A percentile compares a stretch with the other conserved stretches of the same genome.
These are phyloP conservation scores for Tricladium varicosporioides DNA, from an alignment of 2,329 filamentous ascomycete genomes.

Conservation along the genomic window DNA sequence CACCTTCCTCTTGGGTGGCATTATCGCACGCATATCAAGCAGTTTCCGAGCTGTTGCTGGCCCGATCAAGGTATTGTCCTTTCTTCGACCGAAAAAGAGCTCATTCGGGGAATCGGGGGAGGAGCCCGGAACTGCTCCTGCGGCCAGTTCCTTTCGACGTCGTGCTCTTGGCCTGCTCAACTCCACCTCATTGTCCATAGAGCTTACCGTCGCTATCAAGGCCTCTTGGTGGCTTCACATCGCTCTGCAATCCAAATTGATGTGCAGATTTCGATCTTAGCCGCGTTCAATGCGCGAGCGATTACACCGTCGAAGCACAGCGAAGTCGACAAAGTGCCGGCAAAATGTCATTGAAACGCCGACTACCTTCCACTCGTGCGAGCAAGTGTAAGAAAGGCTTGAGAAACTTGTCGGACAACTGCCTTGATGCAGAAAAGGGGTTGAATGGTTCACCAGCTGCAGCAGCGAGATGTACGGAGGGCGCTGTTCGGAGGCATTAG, in stretches of 20 bases:
- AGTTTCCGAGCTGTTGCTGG: too few relatives aligned
- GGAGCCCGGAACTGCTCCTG: not conserved
- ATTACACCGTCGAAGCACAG: not conserved
- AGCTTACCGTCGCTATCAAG: not conserved
- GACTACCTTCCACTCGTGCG: conserved; percentile 7
- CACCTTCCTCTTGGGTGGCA: too few relatives aligned
- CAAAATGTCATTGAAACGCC: not conserved
- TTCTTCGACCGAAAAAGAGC: too few relatives aligned
- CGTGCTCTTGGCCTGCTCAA: not conserved
- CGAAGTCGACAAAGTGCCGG: not conserved
- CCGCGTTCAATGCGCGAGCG: conserved; percentile 3
- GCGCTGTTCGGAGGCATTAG: not conserved
- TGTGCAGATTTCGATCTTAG: conserved; percentile 8
- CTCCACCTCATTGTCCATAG: not conserved
- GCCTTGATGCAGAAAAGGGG: not conserved
- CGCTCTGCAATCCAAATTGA: conserved; percentile 4
- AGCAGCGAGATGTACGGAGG: not conserved
- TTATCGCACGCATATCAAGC: too few relatives aligned
- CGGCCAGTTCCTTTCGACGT: not conserved
- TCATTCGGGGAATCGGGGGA: too few relatives aligned
- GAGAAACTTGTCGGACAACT: not conserved
- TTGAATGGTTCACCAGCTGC: not conserved
- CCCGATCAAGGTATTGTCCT: too few relatives aligned
- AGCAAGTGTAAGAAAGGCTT: not conserved
- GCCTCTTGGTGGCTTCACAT: conserved; percentile 2